Evolutionary conservation across 2,329 filamentous ascomycete species (phyloP), one percentile per base, ranked within the genome.

Genomic region (Trichophyton schoenleinii): DNA sequence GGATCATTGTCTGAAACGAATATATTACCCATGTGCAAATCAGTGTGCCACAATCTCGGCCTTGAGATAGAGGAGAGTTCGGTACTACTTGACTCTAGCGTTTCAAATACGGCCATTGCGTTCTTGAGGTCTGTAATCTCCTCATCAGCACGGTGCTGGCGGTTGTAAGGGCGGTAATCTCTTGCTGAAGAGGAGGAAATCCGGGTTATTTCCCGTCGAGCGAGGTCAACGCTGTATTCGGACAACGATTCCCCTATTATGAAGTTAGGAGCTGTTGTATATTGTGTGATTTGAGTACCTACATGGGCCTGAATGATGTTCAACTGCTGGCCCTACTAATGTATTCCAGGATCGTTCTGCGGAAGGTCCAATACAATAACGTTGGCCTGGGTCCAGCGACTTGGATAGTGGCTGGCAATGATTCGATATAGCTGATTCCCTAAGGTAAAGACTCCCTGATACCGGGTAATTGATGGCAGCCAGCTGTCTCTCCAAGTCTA

Each of bases 11-110:
- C 52, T 25, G 73, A 55, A 34, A 76, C 69, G 61, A 77, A 77
- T 22, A 78, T 67, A 62, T 77, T 78, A 3, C 68, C 67, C 15
- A 71, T 62, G 64, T 74, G 72, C 41, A 77, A 66, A 65, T 77
- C 74, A 38, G 66, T 67, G 66, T 78, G 75, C 71, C 70, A 76
- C 41, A 78, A 15, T 13, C 31, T 44, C 7, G 61, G 61, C 18
- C 38, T 44, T 13, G 57, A 36, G 8, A 36, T 22, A 4, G 52
- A 57, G 3, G 11, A 8, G 6, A 57, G 20, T 22, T 57, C n/a
- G 6, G 22, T 2, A 9, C 8, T 9, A 8, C 22, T 7, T 2
- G 53, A 42, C 8, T 59, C 53, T 22, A 61, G 22, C 5, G 25
- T 13, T 3, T 48, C 8, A 7, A 57, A 44, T 15, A 62, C 7